phyloP scores from a whole-genome alignment of 129 eudicot species.

The Flaveria brownii region DNA sequence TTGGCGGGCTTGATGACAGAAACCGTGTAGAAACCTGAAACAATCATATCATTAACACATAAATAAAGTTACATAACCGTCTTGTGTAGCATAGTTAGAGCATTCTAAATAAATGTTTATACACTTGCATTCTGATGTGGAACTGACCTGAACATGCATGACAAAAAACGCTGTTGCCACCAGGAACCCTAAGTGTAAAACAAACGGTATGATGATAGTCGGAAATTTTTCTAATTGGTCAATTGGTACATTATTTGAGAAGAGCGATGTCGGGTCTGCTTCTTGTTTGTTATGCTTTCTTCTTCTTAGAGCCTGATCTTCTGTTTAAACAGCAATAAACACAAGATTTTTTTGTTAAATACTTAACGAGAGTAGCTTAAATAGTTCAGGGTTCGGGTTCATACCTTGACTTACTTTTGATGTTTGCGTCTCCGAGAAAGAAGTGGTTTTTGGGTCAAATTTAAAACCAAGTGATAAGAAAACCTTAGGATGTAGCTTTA shows the following conservation, averaged over 20 bases:
- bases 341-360: neutral
- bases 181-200: conserved; percentile 85
- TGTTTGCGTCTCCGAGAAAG: conserved; percentile 17
- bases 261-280: conserved; percentile 16
- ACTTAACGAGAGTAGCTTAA: neutral
- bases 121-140: neutral
- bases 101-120: neutral
- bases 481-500: conserved; percentile 47
- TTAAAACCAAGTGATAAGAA: conserved; percentile 74
- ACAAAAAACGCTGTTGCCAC: conserved; percentile 78
- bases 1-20: conserved; percentile 80
- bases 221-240: conserved; percentile 41
- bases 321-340: conserved; percentile 35
- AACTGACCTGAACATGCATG: conserved; percentile 96
- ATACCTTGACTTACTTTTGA: conserved; percentile 53
- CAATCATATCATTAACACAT: conserved; percentile 11
- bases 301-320: conserved; percentile 40
- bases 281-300: conserved; percentile 39
- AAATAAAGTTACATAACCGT: neutral
- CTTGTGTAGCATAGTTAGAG: neutral
- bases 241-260: conserved; percentile 28
- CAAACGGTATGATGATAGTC: conserved; percentile 61
- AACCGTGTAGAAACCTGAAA: conserved; percentile 88
- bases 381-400: neutral
- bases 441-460: conserved; percentile 23